Percentiles rank a stretch among this genome's conserved stretches.
Conservation (phyloP, 1,139 yeast genomes). For the Geotrichum fermentans region DNA sequence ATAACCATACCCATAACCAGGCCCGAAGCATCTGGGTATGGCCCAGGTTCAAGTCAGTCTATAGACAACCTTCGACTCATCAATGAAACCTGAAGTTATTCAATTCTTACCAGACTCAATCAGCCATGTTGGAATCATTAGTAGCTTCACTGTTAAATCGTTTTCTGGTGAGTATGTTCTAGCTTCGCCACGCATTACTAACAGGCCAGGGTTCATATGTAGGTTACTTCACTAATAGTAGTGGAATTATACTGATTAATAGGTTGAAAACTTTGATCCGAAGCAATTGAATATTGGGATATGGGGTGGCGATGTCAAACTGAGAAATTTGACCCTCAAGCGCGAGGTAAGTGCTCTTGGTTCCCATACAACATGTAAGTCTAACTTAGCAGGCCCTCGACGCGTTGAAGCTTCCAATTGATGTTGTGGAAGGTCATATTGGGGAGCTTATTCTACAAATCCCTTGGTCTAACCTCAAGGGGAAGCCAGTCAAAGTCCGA, state of each 20-base stretch:
- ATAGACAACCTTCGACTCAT: no score
- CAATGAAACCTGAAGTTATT: no score
- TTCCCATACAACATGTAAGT: background rate
- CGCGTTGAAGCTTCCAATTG: slow-evolving; percentile 74
- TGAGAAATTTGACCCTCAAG: slow-evolving; percentile 68
- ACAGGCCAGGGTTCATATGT: slow-evolving; percentile 13
- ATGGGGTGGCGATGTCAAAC: slow-evolving; percentile 95
- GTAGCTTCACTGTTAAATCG: slow-evolving; percentile 24
- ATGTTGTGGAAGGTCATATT: slow-evolving; percentile 81
- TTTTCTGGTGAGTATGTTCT: slow-evolving; percentile 19
- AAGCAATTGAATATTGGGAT: slow-evolving; percentile 91
- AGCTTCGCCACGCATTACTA: slow-evolving; percentile 9
- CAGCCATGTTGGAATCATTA: slow-evolving; percentile 23
- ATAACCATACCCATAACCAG: no score
- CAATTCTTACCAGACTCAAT: no score
- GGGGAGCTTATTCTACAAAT: slow-evolving; percentile 86
- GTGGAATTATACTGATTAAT: slow-evolving; percentile 30
- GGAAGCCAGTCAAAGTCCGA: slow-evolving; percentile 84
- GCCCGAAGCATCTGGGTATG: no score
- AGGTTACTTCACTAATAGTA: background rate
- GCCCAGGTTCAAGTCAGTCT: no score
- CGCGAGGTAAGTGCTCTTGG: slow-evolving; percentile 43
- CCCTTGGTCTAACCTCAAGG: slow-evolving; percentile 93
- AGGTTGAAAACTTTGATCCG: slow-evolving; percentile 95
- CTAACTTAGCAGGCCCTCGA: slow-evolving; percentile 57